A percentile compares a stretch with the other conserved stretches of the same genome.
phyloP scores from a whole-genome alignment of 2,329 filamentous ascomycete species.

The Cyphellophora attinorum region DNA sequence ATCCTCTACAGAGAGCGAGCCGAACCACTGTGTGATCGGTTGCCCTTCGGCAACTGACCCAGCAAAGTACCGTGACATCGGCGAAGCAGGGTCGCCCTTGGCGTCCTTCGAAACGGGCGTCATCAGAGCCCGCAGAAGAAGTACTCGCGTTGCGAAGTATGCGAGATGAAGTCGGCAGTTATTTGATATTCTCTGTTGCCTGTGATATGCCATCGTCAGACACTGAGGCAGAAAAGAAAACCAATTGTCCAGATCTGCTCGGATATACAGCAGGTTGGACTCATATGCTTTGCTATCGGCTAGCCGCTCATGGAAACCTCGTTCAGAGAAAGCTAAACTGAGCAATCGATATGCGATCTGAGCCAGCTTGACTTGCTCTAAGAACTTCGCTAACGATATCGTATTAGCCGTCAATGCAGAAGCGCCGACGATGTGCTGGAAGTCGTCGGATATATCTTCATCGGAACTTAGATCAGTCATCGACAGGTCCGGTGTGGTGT shows the following conservation, averaged over 20 bases:
- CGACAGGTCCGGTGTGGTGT: constrained; percentile 28
- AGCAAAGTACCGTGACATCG: constrained; percentile 16
- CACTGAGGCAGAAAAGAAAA: too few relatives aligned
- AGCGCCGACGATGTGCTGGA: constrained; percentile 27
- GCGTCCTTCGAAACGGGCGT: constrained; percentile 34
- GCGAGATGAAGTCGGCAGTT: constrained; percentile 30
- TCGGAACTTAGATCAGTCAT: constrained; percentile 36
- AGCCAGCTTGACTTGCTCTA: constrained; percentile 18
- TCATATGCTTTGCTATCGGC: too few relatives aligned
- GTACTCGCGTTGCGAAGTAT: constrained; percentile 32
- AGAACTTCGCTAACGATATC: constrained; percentile 29
- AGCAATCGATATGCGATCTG: constrained; percentile 10
- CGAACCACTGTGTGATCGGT: constrained; percentile 28
- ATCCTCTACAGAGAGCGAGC: constrained; percentile 20
- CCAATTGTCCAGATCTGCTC: constrained; percentile 1
- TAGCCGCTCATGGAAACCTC: too few relatives aligned
- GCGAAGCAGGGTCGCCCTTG: constrained; percentile 29
- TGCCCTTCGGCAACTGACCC: constrained; percentile 13
- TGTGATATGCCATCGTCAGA: too few relatives aligned
- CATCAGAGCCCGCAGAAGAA: constrained; percentile 37
- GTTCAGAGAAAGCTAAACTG: too few relatives aligned
- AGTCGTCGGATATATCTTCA: constrained; percentile 30
- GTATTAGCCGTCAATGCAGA: constrained; percentile 24
- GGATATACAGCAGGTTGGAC: constrained; percentile 1
- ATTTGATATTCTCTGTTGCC: constrained; percentile 1